phyloP scores from a whole-genome alignment of 306 rosid species.

The Lithocarpus polystachyus region DNA sequence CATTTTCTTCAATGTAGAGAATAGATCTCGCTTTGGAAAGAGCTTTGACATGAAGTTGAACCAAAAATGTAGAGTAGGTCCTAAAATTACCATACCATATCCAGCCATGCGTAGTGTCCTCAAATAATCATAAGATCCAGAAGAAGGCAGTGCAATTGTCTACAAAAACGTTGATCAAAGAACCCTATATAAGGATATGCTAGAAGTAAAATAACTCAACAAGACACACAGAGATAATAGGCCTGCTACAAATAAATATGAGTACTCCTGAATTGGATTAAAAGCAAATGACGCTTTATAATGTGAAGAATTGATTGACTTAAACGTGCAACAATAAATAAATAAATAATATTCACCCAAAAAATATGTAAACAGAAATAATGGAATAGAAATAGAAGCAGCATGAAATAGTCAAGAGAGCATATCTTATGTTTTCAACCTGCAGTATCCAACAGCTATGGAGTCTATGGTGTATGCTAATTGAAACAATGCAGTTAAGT shows the following conservation, averaged over 20 bases:
- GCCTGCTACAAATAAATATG: neutral
- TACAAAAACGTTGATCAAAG: conserved; percentile 25
- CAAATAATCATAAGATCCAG: conserved; percentile 51
- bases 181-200: neutral
- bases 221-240: neutral
- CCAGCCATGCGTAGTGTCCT: conserved; percentile 91
- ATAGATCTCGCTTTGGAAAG: conserved; percentile 66
- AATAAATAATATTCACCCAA: neutral
- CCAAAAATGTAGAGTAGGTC: conserved; percentile 91
- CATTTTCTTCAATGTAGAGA: conserved; percentile 85
- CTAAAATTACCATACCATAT: conserved; percentile 77
- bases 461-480: neutral
- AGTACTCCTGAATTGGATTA: neutral
- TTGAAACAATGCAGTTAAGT: neutral
- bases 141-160: conserved; percentile 45
- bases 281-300: neutral
- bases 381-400: too few species aligned
- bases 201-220: neutral
- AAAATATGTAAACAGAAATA: neutral
- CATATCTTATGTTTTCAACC: too few species aligned
- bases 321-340: neutral
- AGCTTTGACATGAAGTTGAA: conserved; percentile 77
- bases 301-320: neutral
- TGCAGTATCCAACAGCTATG: too few species aligned
- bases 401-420: too few species aligned